These are phyloP conservation scores for Keithomyces neogunnii DNA, from an alignment of 2,329 filamentous ascomycete genomes.

Conservation along the genomic window DNA sequence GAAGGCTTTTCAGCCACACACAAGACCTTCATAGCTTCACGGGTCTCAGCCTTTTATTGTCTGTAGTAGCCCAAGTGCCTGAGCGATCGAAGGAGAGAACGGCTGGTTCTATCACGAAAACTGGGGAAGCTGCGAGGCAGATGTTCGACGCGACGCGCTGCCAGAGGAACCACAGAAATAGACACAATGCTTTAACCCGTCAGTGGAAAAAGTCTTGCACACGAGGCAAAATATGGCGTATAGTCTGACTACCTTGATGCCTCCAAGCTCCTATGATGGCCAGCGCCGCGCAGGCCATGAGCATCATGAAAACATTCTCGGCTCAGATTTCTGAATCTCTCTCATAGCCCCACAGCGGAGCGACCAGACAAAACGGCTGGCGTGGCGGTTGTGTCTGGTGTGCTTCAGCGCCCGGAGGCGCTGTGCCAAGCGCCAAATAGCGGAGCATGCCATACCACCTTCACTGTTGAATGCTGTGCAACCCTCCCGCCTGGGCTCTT, in stretches of 20 bases:
- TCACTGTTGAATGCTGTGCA: too few relatives aligned
- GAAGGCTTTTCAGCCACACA: constrained; percentile 68
- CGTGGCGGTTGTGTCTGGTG: too few relatives aligned
- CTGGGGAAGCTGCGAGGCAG: background rate
- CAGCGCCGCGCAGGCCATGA: background rate
- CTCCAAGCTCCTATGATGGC: background rate
- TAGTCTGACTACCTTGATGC: background rate
- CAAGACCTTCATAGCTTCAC: constrained; percentile 36
- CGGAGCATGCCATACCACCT: too few relatives aligned
- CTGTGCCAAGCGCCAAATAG: too few relatives aligned
- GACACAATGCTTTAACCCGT: background rate
- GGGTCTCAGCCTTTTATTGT: too few relatives aligned
- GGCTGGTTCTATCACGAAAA: background rate
- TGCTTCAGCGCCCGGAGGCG: too few relatives aligned
- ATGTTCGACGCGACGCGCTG: background rate
- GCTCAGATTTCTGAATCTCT: too few relatives aligned
- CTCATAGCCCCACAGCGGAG: too few relatives aligned
- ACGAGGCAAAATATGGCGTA: background rate
- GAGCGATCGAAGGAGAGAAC: background rate
- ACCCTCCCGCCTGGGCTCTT: too few relatives aligned
- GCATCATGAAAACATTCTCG: too few relatives aligned
- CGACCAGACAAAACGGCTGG: too few relatives aligned
- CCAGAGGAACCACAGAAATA: background rate
- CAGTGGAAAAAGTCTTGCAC: background rate
- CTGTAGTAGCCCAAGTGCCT: background rate